Evolutionary conservation across 192 early-diverging fungal species (phyloP).

Genomic region (Entophlyctis helioformis): DNA sequence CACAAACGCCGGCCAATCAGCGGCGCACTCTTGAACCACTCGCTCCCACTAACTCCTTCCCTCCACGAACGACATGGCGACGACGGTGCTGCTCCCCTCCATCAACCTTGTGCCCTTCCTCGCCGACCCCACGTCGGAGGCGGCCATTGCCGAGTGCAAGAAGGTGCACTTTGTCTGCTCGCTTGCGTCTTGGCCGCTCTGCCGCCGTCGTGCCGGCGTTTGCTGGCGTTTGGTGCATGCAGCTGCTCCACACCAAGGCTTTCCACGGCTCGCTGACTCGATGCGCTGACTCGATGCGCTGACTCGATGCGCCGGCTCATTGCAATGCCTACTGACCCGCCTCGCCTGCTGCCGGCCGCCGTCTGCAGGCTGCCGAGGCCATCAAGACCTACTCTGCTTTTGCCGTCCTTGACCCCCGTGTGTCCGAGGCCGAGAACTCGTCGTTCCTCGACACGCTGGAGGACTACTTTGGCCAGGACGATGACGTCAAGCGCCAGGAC

Average conservation of each 20-base stretch:
- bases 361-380: conserved; percentile 42
- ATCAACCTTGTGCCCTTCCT: conserved; percentile 49
- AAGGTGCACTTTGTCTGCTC: conserved; percentile 12
- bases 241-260: background rate
- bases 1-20: too few species aligned
- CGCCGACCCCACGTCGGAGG: conserved; percentile 32
- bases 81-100: conserved; percentile 18
- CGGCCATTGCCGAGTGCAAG: conserved; percentile 39
- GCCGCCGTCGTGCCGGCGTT: background rate
- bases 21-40: too few species aligned
- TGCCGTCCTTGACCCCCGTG: conserved; percentile 55
- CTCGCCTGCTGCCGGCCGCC: background rate
- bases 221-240: background rate
- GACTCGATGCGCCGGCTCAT: background rate
- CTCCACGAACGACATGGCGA: too few species aligned
- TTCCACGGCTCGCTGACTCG: background rate
- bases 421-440: conserved; percentile 33
- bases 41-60: too few species aligned
- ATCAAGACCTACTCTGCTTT: conserved; percentile 51
- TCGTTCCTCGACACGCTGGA: conserved; percentile 52
- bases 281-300: too few species aligned
- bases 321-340: background rate
- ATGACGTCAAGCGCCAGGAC: conserved; percentile 50
- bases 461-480: conserved; percentile 55
- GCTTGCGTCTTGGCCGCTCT: background rate